Evolutionary conservation across 768 basidiomycete species (phyloP).

Genomic region (Russula dissimulans): DNA sequence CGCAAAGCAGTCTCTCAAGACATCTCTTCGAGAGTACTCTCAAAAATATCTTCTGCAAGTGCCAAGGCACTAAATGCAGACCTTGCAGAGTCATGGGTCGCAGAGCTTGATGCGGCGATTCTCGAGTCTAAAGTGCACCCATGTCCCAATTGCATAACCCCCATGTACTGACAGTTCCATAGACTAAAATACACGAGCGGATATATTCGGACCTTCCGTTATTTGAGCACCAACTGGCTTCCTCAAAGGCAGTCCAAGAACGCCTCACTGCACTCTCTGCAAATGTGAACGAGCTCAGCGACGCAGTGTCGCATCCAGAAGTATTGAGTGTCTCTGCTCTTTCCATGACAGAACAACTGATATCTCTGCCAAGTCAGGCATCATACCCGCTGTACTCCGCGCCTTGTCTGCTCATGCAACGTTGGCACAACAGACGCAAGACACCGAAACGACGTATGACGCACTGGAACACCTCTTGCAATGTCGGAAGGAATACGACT

Average conservation of each 20-base stretch:
- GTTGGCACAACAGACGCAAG: conserved; percentile 52
- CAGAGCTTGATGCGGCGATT: conserved; percentile 66
- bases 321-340: conserved; percentile 31
- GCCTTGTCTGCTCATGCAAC: conserved; percentile 50
- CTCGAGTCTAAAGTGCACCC: conserved; percentile 53
- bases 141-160: neutral
- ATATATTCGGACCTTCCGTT: conserved; percentile 53
- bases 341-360: conserved; percentile 15
- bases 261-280: conserved; percentile 41
- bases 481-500: conserved; percentile 40
- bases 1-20: conserved; percentile 50
- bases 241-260: conserved; percentile 56
- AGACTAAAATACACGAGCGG: conserved; percentile 65
- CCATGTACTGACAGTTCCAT: conserved; percentile 5
- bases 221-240: conserved; percentile 55
- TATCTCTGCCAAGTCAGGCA: conserved; percentile 44
- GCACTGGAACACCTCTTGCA: conserved; percentile 46
- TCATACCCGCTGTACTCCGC: conserved; percentile 49
- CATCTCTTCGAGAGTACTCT: conserved; percentile 61
- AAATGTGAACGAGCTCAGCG: conserved; percentile 44
- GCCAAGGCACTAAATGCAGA: conserved; percentile 48
- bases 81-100: conserved; percentile 59
- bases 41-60: conserved; percentile 57
- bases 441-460: conserved; percentile 42
- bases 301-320: conserved; percentile 47